Evolutionary conservation across 495 filamentous ascomycete genomes (phyloP), one percentile per base, ranked within the genome.

Genomic region (Glarea lozoyensis): DNA sequence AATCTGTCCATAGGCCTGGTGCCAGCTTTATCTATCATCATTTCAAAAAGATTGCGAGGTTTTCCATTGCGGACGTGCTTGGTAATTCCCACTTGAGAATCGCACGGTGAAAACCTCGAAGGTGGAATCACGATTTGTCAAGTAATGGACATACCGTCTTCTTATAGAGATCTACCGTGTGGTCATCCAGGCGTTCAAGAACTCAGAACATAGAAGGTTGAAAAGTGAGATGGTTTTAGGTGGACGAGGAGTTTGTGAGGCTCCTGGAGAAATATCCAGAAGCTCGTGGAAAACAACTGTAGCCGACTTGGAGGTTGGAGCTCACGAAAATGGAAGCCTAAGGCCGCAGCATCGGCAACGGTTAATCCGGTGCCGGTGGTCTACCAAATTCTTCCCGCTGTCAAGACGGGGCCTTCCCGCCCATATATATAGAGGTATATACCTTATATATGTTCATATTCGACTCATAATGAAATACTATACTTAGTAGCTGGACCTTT

Each of bases 21-120:
- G 50, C 50, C 50, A 48, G 45, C 45, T 36, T 25, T n/a, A 13
- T 43, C 39, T 47, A 37, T 53, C 50, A 53, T 53, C 48, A 51
- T 42, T 27, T 33, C 16, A 51, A 41, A 32, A n/a, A 21, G 35
- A 5, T 37, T 4, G 3, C 5, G 10, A 35, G 32, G 32, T 6
- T 9, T 15, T 10, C 32, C 6, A 9, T 6, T 5, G 15, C 15
- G 17, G 10, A 16, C 32, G 25, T 29, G 25, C 25, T 29, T 35
- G 6, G 32, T 5, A 35, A 10, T 16, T 15, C 17, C 32, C 10
- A 10, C 32, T 35, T 15, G 32, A 35, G 32, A 42, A 31, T n/a
- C 17, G 18, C 3, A 17, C 12, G 18, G n/a, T 29, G n/a, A 7
- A 7, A 7, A n/a, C 7, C 25, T n/a, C n/a, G 25, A 29, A n/a